Base-by-base conservation (phyloP, 2,329 filamentous ascomycete genomes). In the Taxawa tesnikishii region DNA sequence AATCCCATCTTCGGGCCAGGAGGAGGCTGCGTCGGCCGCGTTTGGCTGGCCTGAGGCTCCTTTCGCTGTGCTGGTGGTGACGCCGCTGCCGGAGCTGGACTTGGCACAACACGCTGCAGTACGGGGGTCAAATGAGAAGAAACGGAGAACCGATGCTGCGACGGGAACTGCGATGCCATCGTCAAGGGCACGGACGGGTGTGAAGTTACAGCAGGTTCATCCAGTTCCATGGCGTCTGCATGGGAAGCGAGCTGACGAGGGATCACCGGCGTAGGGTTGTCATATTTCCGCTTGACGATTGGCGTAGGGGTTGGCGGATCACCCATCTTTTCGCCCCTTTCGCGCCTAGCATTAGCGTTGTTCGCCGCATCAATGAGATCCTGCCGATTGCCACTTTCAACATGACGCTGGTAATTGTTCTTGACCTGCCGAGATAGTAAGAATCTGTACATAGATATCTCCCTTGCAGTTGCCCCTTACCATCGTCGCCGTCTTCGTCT, bases 401-500 rank as follows among this genome's bases (percentile, higher is more conserved):
- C 50, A 30, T 61, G 52, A 32, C 63, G 61, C 31, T 59, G 44
- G 36, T 62, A 68, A 42, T 67, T 59, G 46, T 68, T 68, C 46
- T 66, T 67, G 28, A 52, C 45, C 48, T 51, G 31, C 15, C n/a
- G n/a, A n/a, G n/a, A n/a, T n/a, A n/a, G n/a, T n/a, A n/a, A n/a
- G 11, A 50, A 21, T 10, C 13, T 30, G 15, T 18, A 30, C 15
- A 18, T n/a, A n/a, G n/a, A n/a, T n/a, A n/a, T n/a, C n/a, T n/a
- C n/a, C n/a, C n/a, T n/a, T 3, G 15, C 13, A 8, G 9, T 3
- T 3, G 9, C n/a, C 8, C 32, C 67, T 53, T 64, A 82, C 83
- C 83, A 90, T 90, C n/a, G 81, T 80, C 34, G 79, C 70, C 12
- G 83, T 88, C 58, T 88, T 88, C 4, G 81, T 83, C 30, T 79